Conservation (phyloP, 1,284 basidiomycete species). For the Apiotrichum veenhuisii region DNA sequence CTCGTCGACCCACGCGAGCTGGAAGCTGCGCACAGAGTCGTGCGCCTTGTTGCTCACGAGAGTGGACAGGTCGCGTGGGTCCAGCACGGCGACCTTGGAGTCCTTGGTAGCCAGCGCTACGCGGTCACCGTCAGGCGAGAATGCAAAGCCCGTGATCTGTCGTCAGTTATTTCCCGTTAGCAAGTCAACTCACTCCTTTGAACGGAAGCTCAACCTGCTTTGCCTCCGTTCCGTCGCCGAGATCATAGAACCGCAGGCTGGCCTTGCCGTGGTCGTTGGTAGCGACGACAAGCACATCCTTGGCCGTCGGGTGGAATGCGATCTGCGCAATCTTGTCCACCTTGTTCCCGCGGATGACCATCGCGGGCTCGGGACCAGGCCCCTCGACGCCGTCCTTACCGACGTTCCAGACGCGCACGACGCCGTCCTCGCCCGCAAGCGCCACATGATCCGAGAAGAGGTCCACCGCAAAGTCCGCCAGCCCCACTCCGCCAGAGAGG, state of each 20-base stretch:
- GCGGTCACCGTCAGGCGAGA: conserved; percentile 42
- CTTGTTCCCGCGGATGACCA: conserved; percentile 30
- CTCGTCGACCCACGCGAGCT: conserved; percentile 49
- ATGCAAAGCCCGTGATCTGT: conserved; percentile 44
- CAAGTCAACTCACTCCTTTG: conserved; percentile 24
- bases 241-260: conserved; percentile 45
- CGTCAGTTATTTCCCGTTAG: not conserved
- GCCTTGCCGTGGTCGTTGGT: conserved; percentile 48
- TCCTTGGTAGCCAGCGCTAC: conserved; percentile 52
- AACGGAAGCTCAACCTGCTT: conserved; percentile 19
- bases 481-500: conserved; percentile 44
- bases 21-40: conserved; percentile 49
- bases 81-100: conserved; percentile 46
- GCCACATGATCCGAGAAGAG: conserved; percentile 40
- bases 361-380: conserved; percentile 32
- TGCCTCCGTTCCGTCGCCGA: conserved; percentile 18
- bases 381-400: conserved; percentile 34
- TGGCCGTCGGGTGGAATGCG: conserved; percentile 48
- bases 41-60: conserved; percentile 37
- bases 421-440: conserved; percentile 50
- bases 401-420: conserved; percentile 46
- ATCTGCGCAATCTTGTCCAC: conserved; percentile 50
- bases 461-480: conserved; percentile 50
- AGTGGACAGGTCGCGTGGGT: conserved; percentile 38
- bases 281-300: conserved; percentile 43